Evolutionary conservation across 139 green algal genomes (phyloP), one percentile per base, ranked within the genome.

Genomic region (Dunaliella sp.): DNA sequence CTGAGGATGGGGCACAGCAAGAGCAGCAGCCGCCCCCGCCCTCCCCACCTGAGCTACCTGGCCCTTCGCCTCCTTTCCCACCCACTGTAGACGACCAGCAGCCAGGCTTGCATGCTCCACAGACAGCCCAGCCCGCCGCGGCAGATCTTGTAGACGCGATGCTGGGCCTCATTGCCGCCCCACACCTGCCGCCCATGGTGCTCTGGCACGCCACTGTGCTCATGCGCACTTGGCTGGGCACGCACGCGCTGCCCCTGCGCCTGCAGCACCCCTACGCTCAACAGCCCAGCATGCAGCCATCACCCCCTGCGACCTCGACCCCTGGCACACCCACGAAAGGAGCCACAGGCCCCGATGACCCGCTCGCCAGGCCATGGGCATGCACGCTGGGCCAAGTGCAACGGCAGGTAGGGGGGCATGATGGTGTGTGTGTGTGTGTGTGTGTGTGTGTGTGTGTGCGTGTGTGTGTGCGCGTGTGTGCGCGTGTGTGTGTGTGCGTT

Each of bases 221-320:
- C 48, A 65, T 65, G 48, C 48, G 48, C 48, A 65, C 48, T 65
- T 65, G 48, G 38, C 80, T 31, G 80, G 26, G 30, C 37, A 37
- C 80, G 38, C 82, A 78, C 28, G 36, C 36, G 83, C 31, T 72
- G 30, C 83, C 36, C 3, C 72, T 38, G 83, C 73, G 73, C 72
- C 83, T 82, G 83, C 73, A 86, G 83, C 73, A 77, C 83, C 32
- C 58, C 83, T 74, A 86, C 72, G 31, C 59, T 37, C 38, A 83
- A 16, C 76, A 74, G 72, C 65, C 33, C 35, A 82, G 26, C 35
- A 84, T n/a, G 81, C 81, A 57, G 78, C 38, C 28, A 35, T 28
- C 48, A n/a, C 36, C 24, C 38, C 35, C 82, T 12, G 12, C 82
- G 37, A 12, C 57, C 21, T 78, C 22, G 38, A 31, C 77, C 22